These are phyloP conservation scores for Claviceps capensis DNA, from an alignment of 2,329 filamentous ascomycete genomes.

Conservation along the genomic window DNA sequence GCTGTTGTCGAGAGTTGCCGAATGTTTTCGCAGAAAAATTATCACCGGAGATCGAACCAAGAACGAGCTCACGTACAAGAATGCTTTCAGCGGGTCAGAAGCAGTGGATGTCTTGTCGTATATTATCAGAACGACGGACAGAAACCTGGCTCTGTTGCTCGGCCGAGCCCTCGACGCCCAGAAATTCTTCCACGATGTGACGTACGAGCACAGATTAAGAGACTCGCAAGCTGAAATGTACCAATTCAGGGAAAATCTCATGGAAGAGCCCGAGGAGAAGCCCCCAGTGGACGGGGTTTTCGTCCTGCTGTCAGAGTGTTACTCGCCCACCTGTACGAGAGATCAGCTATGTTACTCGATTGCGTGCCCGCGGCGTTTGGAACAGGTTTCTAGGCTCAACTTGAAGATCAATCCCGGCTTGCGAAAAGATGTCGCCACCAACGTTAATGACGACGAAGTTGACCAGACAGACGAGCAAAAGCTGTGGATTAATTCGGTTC, in stretches of 20 bases:
- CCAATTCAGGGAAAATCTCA: constrained; percentile 86
- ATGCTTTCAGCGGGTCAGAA: constrained; percentile 89
- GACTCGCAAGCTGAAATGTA: constrained; percentile 94
- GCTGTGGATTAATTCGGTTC: constrained; percentile 97
- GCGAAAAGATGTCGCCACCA: constrained; percentile 45
- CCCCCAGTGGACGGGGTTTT: constrained; percentile 82
- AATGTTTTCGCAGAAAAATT: constrained; percentile 84
- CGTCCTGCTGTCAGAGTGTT: constrained; percentile 89
- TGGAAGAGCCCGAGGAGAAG: constrained; percentile 67
- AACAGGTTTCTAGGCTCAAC: constrained; percentile 90
- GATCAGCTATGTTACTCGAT: constrained; percentile 97
- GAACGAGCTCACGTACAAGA: constrained; percentile 94
- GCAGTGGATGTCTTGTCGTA: constrained; percentile 91
- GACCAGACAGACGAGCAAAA: constrained; percentile 92
- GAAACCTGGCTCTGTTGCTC: constrained; percentile 81
- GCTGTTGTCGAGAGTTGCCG: constrained; percentile 80
- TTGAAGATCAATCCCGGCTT: constrained; percentile 84
- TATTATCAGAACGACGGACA: constrained; percentile 93
- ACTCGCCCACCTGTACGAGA: constrained; percentile 90
- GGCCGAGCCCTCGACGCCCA: constrained; percentile 90
- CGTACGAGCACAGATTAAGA: constrained; percentile 87
- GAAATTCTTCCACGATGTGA: constrained; percentile 98
- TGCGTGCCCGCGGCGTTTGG: constrained; percentile 80
- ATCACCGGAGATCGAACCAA: constrained; percentile 79
- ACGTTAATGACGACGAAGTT: constrained; percentile 61